Conservation (phyloP, 2,329 filamentous ascomycete genomes). For the Penicillium vulpinum region DNA sequence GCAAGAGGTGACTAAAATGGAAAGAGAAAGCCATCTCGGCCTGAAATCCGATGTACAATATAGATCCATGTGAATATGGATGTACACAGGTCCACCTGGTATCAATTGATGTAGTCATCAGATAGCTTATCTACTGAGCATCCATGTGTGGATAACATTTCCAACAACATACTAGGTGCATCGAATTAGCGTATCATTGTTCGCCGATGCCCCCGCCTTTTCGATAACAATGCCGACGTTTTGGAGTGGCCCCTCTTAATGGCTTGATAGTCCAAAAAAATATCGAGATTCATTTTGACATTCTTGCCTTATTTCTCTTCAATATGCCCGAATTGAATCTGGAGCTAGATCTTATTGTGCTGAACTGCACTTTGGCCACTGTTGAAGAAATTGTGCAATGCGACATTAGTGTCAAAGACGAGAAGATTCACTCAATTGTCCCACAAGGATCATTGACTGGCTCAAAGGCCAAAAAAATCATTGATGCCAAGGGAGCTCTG, state of each 20-base stretch:
- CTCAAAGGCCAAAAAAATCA: neutral
- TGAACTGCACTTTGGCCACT: neutral
- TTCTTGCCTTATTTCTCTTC: too few relatives aligned
- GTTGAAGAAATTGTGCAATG: neutral
- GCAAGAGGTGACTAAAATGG: too few relatives aligned
- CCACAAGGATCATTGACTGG: slow-evolving; percentile 1
- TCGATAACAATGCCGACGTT: neutral
- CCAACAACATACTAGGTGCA: neutral
- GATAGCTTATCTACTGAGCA: neutral
- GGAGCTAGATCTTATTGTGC: neutral
- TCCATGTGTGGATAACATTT: neutral
- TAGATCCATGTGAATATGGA: too few relatives aligned
- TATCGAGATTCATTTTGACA: neutral
- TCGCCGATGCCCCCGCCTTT: neutral
- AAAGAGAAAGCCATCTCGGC: too few relatives aligned
- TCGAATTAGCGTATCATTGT: neutral
- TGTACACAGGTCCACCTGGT: too few relatives aligned
- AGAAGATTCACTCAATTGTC: slow-evolving; percentile 9
- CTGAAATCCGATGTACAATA: too few relatives aligned
- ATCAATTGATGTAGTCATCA: neutral
- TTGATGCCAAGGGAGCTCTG: slow-evolving; percentile 11
- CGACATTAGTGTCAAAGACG: slow-evolving; percentile 15
- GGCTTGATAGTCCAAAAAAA: neutral
- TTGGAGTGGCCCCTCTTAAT: neutral
- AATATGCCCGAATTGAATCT: neutral